Evolutionary conservation across 768 basidiomycete genomes (phyloP).

Genomic region (Butyriboletus loyo): DNA sequence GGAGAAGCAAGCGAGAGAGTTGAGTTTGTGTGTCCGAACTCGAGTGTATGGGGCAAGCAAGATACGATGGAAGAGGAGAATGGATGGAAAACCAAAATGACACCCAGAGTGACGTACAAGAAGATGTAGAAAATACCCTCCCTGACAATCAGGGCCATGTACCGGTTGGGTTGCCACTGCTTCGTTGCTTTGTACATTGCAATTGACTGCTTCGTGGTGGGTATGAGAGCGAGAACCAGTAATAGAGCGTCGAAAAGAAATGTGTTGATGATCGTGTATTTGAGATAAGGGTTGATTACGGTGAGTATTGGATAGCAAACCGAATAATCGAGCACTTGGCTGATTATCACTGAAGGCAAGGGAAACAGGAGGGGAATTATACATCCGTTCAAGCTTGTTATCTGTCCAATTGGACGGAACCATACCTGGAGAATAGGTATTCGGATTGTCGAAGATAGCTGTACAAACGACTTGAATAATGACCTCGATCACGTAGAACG

Average conservation of each 20-base stretch:
- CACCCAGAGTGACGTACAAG: background rate
- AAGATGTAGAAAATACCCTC: background rate
- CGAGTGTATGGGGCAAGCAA: background rate
- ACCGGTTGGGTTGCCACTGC: background rate
- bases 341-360: background rate
- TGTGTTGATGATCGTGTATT: background rate
- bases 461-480: background rate
- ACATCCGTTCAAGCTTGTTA: background rate
- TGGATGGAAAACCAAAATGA: background rate
- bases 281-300: background rate
- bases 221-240: background rate
- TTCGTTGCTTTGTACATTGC: background rate
- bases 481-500: background rate
- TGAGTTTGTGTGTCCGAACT: background rate
- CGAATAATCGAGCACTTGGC: background rate
- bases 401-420: background rate
- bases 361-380: background rate
- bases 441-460: background rate
- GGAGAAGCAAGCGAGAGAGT: background rate
- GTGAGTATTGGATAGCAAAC: background rate
- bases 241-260: background rate
- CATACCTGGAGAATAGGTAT: background rate
- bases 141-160: background rate
- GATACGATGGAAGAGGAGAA: background rate
- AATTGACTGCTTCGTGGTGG: background rate